Conservation (phyloP, 352 stramenopile genomes). For the Labyrinthula sp. region DNA sequence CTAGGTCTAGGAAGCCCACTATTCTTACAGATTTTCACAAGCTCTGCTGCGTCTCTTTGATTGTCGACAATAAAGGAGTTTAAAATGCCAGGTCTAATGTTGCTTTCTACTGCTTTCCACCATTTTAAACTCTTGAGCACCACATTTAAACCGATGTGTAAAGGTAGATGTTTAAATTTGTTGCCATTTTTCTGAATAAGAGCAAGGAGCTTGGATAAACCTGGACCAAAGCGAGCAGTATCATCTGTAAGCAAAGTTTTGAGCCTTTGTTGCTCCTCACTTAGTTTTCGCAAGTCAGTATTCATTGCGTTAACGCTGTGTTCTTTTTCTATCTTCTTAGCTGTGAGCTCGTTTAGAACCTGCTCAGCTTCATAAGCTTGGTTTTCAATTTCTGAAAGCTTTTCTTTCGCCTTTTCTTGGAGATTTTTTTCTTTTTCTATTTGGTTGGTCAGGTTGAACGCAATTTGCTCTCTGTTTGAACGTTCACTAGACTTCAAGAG, state of each 20-base stretch:
- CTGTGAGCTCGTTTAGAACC: slow-evolving; percentile 1
- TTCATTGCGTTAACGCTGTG: neutral
- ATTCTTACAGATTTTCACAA: too few relatives aligned
- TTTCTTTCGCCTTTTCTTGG: neutral
- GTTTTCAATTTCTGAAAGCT: slow-evolving; percentile 1
- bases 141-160: slow-evolving; percentile 10
- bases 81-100: neutral
- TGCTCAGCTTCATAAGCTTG: slow-evolving; percentile 2
- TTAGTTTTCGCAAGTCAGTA: too few relatives aligned
- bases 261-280: too few relatives aligned
- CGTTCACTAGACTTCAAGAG: slow-evolving; percentile 35
- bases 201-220: slow-evolving; percentile 1
- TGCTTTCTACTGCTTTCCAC: neutral
- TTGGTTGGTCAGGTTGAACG: slow-evolving; percentile 1
- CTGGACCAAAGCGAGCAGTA: neutral
- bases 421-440: neutral
- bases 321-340: neutral
- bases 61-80: slow-evolving; percentile 1
- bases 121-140: neutral
- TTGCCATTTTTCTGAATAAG: neutral
- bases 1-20: too few relatives aligned
- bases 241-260: too few relatives aligned
- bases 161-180: neutral
- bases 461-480: slow-evolving; percentile 27
- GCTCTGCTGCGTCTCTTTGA: neutral